Base-by-base conservation (phyloP, 495 filamentous ascomycete genomes). In the Cladorrhinum samala region DNA sequence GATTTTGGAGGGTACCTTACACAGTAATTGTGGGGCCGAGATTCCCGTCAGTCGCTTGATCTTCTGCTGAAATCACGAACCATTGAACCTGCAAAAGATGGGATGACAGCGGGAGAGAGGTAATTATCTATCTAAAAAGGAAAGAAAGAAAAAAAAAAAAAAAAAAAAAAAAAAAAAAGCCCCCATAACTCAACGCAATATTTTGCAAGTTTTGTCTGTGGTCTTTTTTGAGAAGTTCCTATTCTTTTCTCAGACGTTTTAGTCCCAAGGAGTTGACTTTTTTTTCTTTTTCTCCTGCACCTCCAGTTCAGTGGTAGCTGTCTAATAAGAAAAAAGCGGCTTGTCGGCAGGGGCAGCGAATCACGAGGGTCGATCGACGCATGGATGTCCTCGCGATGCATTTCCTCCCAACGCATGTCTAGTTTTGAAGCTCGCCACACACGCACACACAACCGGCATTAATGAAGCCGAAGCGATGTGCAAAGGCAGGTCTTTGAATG, bases 401-500 rank as follows among this genome's bases (percentile, higher is more conserved):
- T n/a, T n/a, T n/a, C n/a, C n/a, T n/a, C n/a, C n/a, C n/a, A n/a
- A n/a, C n/a, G n/a, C n/a, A n/a, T 33, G 27, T 33, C 27, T 33
- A 6, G 27, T 11, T 33, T 33, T 33, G 27, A 33, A 33, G 27
- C 27, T 6, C 27, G 27, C 27, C 27, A 33, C 27, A 6, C 27
- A 33, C 11, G n/a, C n/a, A n/a, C 27, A 33, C 27, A 33, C 11
- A 33, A 33, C 27, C 27, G 5, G 27, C 27, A 33, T 54, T n/a
- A n/a, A 33, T 33, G 27, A 54, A 19, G 47, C 52, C 14, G 20
- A 30, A n/a, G n/a, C n/a, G n/a, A n/a, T n/a, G n/a, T n/a, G n/a
- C n/a, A n/a, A n/a, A n/a, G n/a, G n/a, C n/a, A n/a, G n/a, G n/a
- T n/a, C n/a, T n/a, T n/a, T n/a, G n/a, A n/a, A n/a, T n/a, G n/a